Evolutionary conservation across 192 early-diverging fungal genomes (phyloP), one percentile per base, ranked within the genome.

Genomic region (Coemansia sp.): DNA sequence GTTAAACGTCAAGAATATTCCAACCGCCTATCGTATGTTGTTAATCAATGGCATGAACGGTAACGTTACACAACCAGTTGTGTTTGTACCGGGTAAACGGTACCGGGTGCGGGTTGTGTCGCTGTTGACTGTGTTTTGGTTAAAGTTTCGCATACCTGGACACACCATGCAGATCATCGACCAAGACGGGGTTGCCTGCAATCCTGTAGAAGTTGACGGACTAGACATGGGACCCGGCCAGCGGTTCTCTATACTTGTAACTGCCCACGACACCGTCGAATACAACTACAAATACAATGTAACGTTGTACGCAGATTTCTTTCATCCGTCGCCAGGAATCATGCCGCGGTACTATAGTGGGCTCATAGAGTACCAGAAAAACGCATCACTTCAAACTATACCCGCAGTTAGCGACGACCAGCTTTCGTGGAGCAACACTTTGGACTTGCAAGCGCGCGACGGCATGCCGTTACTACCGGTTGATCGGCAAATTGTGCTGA

Each of bases 141-240:
- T 86, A 75, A 74, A 82, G 59, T 84, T 95, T 52, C 78, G 80
- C 53, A 87, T 95, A 60, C 89, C 88, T 65, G 87, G 85, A 41
- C 94, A 94, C 79, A 76, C 84, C 19, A 80, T 95, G 78, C 62
- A 83, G 55, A 75, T 95, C 19, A 89, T 95, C 60, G 94, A 93
- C 78, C 83, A 83, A 23, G 92, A 93, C 55, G 92, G 92, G 41
- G 81, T 85, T n/a, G 71, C 85, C 22, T 83, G 84, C 1, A 68
- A 88, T 48, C 76, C 75, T 18, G 71, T 56, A 20, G 78, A 72
- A n/a, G 87, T 87, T 14, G 50, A 74, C 4, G 81, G 74, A 38
- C 74, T 92, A 29, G 63, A 78, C 13, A 22, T 93, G 20, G 85
- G 84, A 5, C 83, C 86, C 54, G 93, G 89, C 7, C 92, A 94